phyloP scores from a whole-genome alignment of 1,284 basidiomycete species.

The Rhizoctonia solani region DNA sequence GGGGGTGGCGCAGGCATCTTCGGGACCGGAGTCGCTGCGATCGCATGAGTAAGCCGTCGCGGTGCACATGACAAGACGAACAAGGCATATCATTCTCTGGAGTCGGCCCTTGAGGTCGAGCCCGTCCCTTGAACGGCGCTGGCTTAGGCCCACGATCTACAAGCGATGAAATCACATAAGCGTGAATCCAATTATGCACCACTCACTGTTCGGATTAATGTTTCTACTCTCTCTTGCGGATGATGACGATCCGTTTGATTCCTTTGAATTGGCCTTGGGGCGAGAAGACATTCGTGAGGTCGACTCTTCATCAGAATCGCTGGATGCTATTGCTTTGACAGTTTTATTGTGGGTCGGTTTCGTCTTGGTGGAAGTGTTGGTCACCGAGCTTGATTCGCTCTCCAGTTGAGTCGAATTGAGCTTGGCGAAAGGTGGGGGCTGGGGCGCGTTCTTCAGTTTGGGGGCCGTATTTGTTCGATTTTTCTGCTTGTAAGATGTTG shows the following conservation, averaged over 20 bases:
- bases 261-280: too few relatives aligned
- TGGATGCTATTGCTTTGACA: not conserved
- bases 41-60: not conserved
- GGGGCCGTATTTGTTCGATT: not conserved
- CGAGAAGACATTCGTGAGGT: not conserved
- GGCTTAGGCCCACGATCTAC: not conserved
- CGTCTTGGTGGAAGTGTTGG: not conserved
- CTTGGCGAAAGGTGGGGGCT: conserved; percentile 21
- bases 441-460: not conserved
- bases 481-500: too few relatives aligned
- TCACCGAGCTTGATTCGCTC: not conserved
- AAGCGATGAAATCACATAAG: not conserved
- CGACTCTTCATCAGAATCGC: not conserved
- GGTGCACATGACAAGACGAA: not conserved
- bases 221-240: not conserved
- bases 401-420: not conserved
- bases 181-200: not conserved
- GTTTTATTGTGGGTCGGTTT: not conserved
- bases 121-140: not conserved
- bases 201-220: not conserved
- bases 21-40: not conserved
- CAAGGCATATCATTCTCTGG: not conserved
- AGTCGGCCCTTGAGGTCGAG: not conserved
- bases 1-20: not conserved
- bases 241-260: not conserved